Percentiles rank a stretch among this genome's conserved stretches.
phyloP scores from a whole-genome alignment of 2,329 filamentous ascomycete species.

The Sporothrix euskadiensis region DNA sequence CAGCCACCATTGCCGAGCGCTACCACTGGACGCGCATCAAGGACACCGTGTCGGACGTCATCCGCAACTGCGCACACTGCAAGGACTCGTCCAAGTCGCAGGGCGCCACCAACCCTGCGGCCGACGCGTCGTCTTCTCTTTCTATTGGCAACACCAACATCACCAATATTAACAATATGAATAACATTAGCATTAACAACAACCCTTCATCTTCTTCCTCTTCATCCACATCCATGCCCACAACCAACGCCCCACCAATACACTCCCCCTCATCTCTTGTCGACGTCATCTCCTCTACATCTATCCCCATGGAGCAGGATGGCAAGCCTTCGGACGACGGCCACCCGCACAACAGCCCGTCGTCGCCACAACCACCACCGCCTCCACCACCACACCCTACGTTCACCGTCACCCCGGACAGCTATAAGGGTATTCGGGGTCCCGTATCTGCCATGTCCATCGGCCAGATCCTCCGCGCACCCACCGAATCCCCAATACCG shows the following conservation, averaged over 20 bases:
- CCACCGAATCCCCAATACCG: slow-evolving; percentile 36
- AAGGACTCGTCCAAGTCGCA: slow-evolving; percentile 68
- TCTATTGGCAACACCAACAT: background rate
- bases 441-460: slow-evolving; percentile 49
- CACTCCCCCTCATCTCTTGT: slow-evolving; percentile 17
- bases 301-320: slow-evolving; percentile 31
- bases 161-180: background rate
- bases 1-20: slow-evolving; percentile 85
- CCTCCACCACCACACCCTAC: slow-evolving; percentile 33
- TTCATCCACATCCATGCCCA: slow-evolving; percentile 19
- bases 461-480: slow-evolving; percentile 36
- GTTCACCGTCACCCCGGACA: slow-evolving; percentile 39
- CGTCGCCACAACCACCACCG: slow-evolving; percentile 44
- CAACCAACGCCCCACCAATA: slow-evolving; percentile 22
- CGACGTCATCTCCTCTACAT: background rate
- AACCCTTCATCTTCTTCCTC: slow-evolving; percentile 7
- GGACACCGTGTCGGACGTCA: slow-evolving; percentile 92
- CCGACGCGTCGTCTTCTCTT: slow-evolving; percentile 24
- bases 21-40: slow-evolving; percentile 99
- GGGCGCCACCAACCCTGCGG: background rate
- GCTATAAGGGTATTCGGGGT: slow-evolving; percentile 48
- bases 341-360: slow-evolving; percentile 38
- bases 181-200: slow-evolving; percentile 6
- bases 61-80: slow-evolving; percentile 86
- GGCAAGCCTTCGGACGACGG: slow-evolving; percentile 26